Conservation (phyloP, 805 yeast species). For the Ogataea naganishii region DNA sequence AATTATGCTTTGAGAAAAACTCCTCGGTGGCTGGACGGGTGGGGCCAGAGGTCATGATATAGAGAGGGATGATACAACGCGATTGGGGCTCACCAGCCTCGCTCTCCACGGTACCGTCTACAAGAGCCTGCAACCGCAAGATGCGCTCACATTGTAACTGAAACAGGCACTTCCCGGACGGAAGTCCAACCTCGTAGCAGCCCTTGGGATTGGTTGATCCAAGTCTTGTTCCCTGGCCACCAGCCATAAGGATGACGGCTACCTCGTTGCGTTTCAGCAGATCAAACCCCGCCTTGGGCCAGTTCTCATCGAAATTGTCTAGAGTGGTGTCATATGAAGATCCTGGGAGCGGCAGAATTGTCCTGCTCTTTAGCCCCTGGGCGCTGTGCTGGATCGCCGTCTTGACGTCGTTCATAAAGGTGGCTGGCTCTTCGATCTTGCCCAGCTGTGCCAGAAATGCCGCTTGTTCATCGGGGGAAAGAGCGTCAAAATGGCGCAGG, state of each 20-base stretch:
- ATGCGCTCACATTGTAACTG: constrained; percentile 91
- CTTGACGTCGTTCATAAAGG: constrained; percentile 30
- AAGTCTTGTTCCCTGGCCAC: constrained; percentile 95
- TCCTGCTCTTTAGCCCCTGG: constrained; percentile 11
- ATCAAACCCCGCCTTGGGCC: constrained; percentile 44
- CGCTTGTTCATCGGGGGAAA: constrained; percentile 27
- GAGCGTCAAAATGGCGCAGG: constrained; percentile 36
- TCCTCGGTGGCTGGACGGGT: constrained; percentile 68
- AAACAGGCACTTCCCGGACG: constrained; percentile 76
- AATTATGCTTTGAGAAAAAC: constrained; percentile 52
- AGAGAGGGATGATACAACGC: constrained; percentile 73
- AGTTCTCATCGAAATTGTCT: constrained; percentile 6
- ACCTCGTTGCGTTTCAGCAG: constrained; percentile 69
- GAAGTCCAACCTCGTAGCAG: constrained; percentile 79
- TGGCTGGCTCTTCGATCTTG: constrained; percentile 31
- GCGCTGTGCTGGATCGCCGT: constrained; percentile 35
- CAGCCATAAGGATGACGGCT: constrained; percentile 90
- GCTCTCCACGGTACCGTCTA: constrained; percentile 23
- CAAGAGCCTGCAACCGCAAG: constrained; percentile 49
- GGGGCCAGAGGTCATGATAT: constrained; percentile 91
- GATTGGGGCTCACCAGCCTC: constrained; percentile 10
- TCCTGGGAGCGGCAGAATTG: constrained; percentile 43
- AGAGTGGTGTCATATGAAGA: constrained; percentile 44
- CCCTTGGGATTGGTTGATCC: constrained; percentile 93
- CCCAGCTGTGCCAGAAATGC: constrained; percentile 32